Base-by-base conservation (phyloP, 345 rosid genomes). In the Eucalyptus pauciflora region DNA sequence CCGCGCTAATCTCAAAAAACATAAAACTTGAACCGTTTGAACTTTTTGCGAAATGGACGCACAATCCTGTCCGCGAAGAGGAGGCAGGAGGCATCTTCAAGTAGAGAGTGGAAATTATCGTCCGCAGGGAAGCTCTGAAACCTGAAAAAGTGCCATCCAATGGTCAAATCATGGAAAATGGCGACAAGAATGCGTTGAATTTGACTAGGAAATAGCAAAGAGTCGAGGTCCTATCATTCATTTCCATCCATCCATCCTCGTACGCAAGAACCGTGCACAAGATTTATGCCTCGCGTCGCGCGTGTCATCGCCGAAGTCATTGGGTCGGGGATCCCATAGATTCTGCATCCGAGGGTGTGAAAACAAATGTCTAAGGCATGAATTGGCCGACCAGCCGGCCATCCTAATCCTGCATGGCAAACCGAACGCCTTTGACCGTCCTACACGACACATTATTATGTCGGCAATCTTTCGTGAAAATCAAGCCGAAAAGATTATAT, bases 401-500 rank as follows among this genome's bases (percentile, higher is more conserved):
- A 52, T 52, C 58, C 48, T 45, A 8, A 45, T 45, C 48, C 5
- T 3, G 2, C 58, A 52, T 52, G 58, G 58, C 58, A 20, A 1
- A 20, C 1, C 25, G 8, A 52, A 18, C 5, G 0, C 25, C 10
- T 52, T 10, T 0, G 1, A 7, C 25, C 10, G 22, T 52, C 58
- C 25, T 20, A 7, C 10, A 20, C 3, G 25, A 52, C 58, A 20
- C 8, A 52, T 3, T 1, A 52, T 52, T 10, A 52, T 20, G 58
- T 52, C 25, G 10, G 10, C 25, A 52, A 52, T 18, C 58, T 8
- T 52, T 52, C 8, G 4, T 2, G 0, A 2, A 71, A 20, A 20
- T 71, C 0, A 12, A 0, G 14, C 4, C 1, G 8, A 3, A 3
- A 5, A 6, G 1, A 3, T 18, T 71, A 37, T 22, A 37, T 37